Base-by-base conservation (phyloP, 2,329 filamentous ascomycete genomes). In the Aspergillus ibericus region DNA sequence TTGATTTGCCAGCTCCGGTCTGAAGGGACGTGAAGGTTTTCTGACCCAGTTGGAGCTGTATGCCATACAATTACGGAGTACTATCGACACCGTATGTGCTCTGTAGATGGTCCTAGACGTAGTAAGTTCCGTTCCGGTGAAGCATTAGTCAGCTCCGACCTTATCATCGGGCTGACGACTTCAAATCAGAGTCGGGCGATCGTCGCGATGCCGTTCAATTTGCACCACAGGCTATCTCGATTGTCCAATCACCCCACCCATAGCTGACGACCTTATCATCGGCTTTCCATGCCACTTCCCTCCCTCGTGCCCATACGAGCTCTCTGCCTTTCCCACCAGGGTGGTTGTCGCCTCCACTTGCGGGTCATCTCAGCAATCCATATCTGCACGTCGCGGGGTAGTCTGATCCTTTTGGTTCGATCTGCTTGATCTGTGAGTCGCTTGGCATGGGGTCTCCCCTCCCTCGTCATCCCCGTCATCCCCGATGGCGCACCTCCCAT, bases 321-420 rank as follows among this genome's bases (percentile, higher is more conserved):
- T 20, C 53, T 40, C n/a, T 52, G 5, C 35, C 27, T 55, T 42
- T 36, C 18, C 34, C 32, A 34, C 16, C 55, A 40, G 51, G 55
- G 34, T 47, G 15, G 15, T 56, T 32, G 46, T 49, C 56, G 53
- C 59, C 56, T 61, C 59, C 59, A 61, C 59, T 62, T 62, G 60
- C 60, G 60, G 60, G 60, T 62, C 59, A 34, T 56, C 25, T 34
- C 51, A 42, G 18, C 29, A 18, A 29, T 6, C 15, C 51, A 29
- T 32, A 44, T 25, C 40, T 53, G 51, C 35, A 29, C 25, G 27
- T 40, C 51, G 51, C 27, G 36, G 51, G 36, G 51, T 53, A 35
- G 50, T 8, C 38, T 29, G 32, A 18, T 48, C 20, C 36, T 20
- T 40, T 12, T 16, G 50, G 20, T 29, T 42, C 22, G 22, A 53